Percentiles rank a stretch among this genome's conserved stretches.
Evolutionary conservation across 1,139 yeast genomes (phyloP).

Genomic region (Nadsonia starkeyi-henricii): DNA sequence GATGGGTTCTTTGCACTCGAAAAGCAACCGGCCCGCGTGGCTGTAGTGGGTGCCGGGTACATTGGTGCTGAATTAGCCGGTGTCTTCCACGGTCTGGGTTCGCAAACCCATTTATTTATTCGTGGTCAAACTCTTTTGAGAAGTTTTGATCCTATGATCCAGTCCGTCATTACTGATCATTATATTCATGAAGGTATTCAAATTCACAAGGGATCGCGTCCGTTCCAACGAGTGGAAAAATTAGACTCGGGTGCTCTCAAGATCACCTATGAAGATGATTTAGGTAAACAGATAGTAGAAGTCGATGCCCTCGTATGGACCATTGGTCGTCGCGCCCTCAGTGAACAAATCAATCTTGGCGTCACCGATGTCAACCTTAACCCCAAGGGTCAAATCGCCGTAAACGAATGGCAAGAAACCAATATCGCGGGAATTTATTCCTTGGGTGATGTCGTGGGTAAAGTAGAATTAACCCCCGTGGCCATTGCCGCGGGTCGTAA

Average conservation of each 20-base stretch:
- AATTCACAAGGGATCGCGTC: slow-evolving; percentile 47
- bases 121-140: slow-evolving; percentile 86
- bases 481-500: slow-evolving; percentile 98
- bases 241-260: slow-evolving; percentile 45
- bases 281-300: slow-evolving; percentile 29
- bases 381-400: slow-evolving; percentile 44
- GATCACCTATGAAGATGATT: slow-evolving; percentile 38
- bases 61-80: slow-evolving; percentile 95
- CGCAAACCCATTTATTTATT: slow-evolving; percentile 77
- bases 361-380: slow-evolving; percentile 56
- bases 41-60: slow-evolving; percentile 97
- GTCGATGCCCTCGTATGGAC: slow-evolving; percentile 90
- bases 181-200: slow-evolving; percentile 71
- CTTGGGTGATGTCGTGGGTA: slow-evolving; percentile 84
- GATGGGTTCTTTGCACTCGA: slow-evolving; percentile 81
- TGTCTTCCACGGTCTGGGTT: slow-evolving; percentile 72
- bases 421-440: slow-evolving; percentile 60
- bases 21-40: slow-evolving; percentile 79
- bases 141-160: slow-evolving; percentile 72
- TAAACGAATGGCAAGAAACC: slow-evolving; percentile 82
- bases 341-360: slow-evolving; percentile 57
- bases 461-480: slow-evolving; percentile 86
- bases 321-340: slow-evolving; percentile 70
- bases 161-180: slow-evolving; percentile 61
- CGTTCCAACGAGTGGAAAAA: slow-evolving; percentile 47